Evolutionary conservation across 2,329 filamentous ascomycete genomes (phyloP), one percentile per base, ranked within the genome.

Genomic region (Epichloe sibirici): DNA sequence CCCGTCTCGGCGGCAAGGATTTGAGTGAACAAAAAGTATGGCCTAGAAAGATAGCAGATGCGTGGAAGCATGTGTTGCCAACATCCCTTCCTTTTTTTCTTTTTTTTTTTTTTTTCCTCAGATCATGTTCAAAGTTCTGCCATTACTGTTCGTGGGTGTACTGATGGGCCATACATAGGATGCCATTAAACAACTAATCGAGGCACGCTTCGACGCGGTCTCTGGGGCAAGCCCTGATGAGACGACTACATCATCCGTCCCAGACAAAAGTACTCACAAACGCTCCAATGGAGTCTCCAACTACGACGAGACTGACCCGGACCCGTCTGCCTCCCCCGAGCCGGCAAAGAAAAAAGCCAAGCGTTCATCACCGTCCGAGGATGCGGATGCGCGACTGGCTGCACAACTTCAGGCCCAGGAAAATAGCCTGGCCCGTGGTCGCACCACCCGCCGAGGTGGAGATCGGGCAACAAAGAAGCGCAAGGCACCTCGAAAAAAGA

Each of bases 401-500:
- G 90, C 90, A 15, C 82, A 86, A 66, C 75, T 98, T 38, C 93
- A 98, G 69, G 91, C 90, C 0, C 88, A 97, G 67, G 89, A 96
- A 71, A 95, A 97, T 68, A 77, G 81, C 55, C 71, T 78, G 48
- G 74, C 72, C 3, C 75, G 81, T 44, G 82, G 81, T 48, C 77
- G 88, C 51, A 79, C 87, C 17, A 96, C 90, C 3, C 79, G 91
- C 45, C 88, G 88, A 6, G 87, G 84, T 11, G 80, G 81, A 57
- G 80, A 82, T 65, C 72, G 77, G 56, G 69, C 76, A 52, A 72
- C 74, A 25, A 86, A 86, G 70, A 87, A 86, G 71, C 84, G 83
- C 69, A 79, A 78, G 65, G 66, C 77, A 43, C 76, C 78, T 51
- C 77, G 79, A 89, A 88, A 74, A 90, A 90, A 89, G 76, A 89